Base-by-base conservation (phyloP, 371 early-diverging fungal genomes). In the Syncephalastrum contaminatum region DNA sequence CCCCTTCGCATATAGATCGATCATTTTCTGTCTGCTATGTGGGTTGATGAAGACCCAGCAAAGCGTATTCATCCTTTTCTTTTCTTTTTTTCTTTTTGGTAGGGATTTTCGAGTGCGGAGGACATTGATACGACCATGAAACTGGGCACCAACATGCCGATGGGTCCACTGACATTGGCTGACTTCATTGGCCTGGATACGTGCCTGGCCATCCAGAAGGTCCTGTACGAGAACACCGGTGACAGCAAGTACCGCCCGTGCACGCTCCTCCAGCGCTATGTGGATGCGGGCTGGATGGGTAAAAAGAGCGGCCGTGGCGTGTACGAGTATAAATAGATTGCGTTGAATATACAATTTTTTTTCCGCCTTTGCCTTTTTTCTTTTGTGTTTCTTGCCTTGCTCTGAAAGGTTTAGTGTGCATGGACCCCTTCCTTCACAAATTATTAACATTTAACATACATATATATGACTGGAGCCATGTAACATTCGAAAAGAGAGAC, bases 111-210 rank as follows among this genome's bases (percentile, higher is more conserved):
- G 13, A 88, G 90, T 49, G 85, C 87, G 53, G 96, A 97, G 70
- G 95, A 98, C 69, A 98, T 98, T 67, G 98, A 98, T 66, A 91
- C 91, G 4, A 98, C 97, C 43, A 97, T 98, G 98, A 95, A 94
- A 66, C 76, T 96, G 39, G 98, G 95, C 20, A 93, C 96, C 45
- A 97, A 96, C 72, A 86, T 85, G 69, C 99, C 99, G 4, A 98
- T 98, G 98, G 99, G 99, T 19, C 99, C 99, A 21, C 83, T 98
- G 56, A 92, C 91, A 1, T 82, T 98, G 59, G 99, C 97, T 8
- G 99, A 98, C 70, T 97, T 97, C 66, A 96, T 98, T 68, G 99
- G 99, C 19, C 75, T 98, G 27, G 99, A 98, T 69, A 98, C 99
- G 1, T 96, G 97, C 73, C 72, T 97, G 63, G 90, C 97, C 24